Conservation (phyloP, 75 land plant species). For the Isoetes taiwanensis region DNA sequence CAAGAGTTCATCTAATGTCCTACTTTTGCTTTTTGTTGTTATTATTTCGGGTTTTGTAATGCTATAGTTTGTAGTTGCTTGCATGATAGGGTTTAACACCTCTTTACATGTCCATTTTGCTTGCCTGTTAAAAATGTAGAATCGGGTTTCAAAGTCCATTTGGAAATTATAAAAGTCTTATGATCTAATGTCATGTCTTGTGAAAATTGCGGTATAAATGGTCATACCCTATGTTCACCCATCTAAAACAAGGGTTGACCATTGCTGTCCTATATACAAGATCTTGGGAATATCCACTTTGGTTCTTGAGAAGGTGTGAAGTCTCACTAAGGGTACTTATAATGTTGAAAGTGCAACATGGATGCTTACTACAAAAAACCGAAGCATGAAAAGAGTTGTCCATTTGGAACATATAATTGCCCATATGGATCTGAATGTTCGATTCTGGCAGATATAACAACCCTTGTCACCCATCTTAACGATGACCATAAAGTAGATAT, state of each 20-base stretch:
- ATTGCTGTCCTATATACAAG: conserved; percentile 26
- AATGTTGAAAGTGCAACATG: no score
- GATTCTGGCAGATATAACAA: conserved; percentile 33
- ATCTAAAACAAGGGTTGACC: conserved; percentile 19
- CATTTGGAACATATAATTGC: conserved; percentile 43
- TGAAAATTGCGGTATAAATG: conserved; percentile 22
- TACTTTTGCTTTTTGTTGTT: no score
- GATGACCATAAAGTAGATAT: conserved; percentile 51
- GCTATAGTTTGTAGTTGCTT: no score
- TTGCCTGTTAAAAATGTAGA: background rate
- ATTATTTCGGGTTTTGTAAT: no score
- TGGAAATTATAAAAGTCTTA: background rate
- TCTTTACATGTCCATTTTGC: background rate
- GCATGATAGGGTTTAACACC: background rate
- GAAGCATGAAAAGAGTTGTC: conserved; percentile 35
- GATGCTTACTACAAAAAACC: no score
- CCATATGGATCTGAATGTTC: conserved; percentile 52
- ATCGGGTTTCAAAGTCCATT: background rate
- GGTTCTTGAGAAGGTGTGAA: conserved; percentile 27
- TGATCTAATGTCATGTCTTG: background rate
- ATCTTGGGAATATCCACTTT: conserved; percentile 30
- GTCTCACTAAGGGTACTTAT: conserved; percentile 15
- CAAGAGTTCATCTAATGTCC: no score
- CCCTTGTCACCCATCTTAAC: conserved; percentile 32
- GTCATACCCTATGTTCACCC: conserved; percentile 28